Percentiles rank a stretch among this genome's conserved stretches.
These are phyloP conservation scores for Sicyos edulis DNA, from an alignment of 306 rosid genomes.

Conservation along the genomic window DNA sequence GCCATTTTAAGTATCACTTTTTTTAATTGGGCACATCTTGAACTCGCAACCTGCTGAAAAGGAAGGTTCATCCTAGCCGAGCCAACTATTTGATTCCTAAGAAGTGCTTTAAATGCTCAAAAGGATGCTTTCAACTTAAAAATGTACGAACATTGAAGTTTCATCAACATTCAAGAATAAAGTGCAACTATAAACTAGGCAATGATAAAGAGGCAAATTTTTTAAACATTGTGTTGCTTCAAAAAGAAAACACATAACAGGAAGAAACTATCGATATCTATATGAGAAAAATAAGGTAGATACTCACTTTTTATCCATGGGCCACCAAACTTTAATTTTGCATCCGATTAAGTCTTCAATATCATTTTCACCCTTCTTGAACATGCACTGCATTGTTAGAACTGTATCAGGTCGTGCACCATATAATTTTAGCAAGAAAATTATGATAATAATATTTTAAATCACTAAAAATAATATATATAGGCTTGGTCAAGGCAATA, in stretches of 20 bases:
- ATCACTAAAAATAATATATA: neutral
- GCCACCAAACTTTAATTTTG: constrained; percentile 99
- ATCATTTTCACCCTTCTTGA: constrained; percentile 55
- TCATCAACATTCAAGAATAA: neutral
- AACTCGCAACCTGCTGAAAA: neutral
- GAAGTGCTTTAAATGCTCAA: neutral
- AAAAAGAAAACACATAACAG: neutral
- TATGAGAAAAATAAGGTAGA: constrained; percentile 1
- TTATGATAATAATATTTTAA: neutral
- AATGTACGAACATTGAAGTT: constrained; percentile 5
- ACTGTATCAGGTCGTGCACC: constrained; percentile 27
- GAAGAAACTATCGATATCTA: neutral
- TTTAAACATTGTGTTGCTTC: neutral
- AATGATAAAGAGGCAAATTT: neutral
- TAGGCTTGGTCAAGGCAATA: constrained; percentile 1
- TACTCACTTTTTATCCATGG: constrained; percentile 77
- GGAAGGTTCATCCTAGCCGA: neutral
- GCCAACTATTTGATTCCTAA: neutral
- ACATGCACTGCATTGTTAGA: constrained; percentile 41
- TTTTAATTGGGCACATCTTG: no score
- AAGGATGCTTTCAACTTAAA: neutral
- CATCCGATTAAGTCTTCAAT: constrained; percentile 79
- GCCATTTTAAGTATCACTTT: no score
- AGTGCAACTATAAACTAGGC: neutral
- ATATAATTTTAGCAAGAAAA: constrained; percentile 12